Evolutionary conservation across 2,329 filamentous ascomycete genomes (phyloP), one percentile per base, ranked within the genome.

Genomic region (Coniochaeta hoffmannii): DNA sequence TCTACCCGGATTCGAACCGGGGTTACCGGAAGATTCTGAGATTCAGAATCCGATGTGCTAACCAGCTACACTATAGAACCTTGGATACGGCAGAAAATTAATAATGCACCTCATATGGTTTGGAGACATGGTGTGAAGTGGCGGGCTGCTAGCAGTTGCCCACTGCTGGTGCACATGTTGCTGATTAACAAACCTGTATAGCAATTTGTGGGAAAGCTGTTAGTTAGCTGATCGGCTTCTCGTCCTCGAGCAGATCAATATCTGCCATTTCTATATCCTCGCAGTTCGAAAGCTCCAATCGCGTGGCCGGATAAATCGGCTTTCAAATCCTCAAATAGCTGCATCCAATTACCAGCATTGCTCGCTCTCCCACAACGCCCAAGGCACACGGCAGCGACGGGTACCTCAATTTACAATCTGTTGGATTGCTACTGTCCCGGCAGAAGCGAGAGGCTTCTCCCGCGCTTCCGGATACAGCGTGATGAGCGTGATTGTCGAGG

Each of bases 11-110:
- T 19, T 51, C 49, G 49, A 51, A 51, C 49, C 49, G 49, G 49
- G 49, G 31, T 51, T 12, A 19, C 49, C 49, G 49, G 49, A 51
- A 51, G 36, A 22, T 12, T 41, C 36, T 36, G 36, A 9, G 22
- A 9, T 19, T 50, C 49, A 51, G 49, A 51, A 51, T 51, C 49
- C 49, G 49, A 51, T 24, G 49, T 51, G 49, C n/a, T 51, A 51
- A 32, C 49, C 49, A 46, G 22, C 49, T 51, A 51, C 49, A 51
- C 49, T 51, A 51, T 19, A 51, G 2, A 34, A 51, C 49, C 49
- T n/a, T n/a, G n/a, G n/a, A n/a, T n/a, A n/a, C n/a, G n/a, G n/a
- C n/a, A n/a, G n/a, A n/a, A n/a, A n/a, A n/a, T n/a, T n/a, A n/a
- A n/a, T n/a, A n/a, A n/a, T n/a, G n/a, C n/a, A n/a, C n/a, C n/a